Conservation (phyloP, 345 rosid species). For the sweet orange (Citrus sinensis) region DNA sequence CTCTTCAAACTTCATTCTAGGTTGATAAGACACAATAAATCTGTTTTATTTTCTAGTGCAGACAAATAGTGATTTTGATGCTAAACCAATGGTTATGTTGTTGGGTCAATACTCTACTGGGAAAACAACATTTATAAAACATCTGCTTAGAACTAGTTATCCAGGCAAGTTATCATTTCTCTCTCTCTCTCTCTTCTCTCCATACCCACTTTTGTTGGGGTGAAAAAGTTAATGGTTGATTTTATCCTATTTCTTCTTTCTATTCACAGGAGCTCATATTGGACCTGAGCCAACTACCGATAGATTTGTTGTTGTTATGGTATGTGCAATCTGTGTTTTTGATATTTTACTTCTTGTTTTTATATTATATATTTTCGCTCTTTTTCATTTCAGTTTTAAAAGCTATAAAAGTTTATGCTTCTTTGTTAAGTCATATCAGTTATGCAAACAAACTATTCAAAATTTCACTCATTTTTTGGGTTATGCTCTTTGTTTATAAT, state of each 20-base stretch:
- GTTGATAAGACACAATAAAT: background rate
- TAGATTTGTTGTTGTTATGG: slow-evolving; percentile 98
- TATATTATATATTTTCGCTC: background rate
- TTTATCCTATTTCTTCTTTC: background rate
- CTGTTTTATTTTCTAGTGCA: slow-evolving; percentile 26
- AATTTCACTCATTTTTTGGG: background rate
- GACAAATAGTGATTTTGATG: slow-evolving; percentile 92
- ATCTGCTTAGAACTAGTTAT: slow-evolving; percentile 74
- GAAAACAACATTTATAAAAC: slow-evolving; percentile 95
- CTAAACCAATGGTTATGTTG: slow-evolving; percentile 97
- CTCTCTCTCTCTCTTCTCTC: slow-evolving; percentile 1
- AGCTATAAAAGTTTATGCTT: background rate
- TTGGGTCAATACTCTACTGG: slow-evolving; percentile 99
- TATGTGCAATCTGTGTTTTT: slow-evolving; percentile 28
- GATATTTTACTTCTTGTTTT: background rate
- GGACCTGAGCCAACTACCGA: slow-evolving; percentile 99
- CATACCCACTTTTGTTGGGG: background rate
- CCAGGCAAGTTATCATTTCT: slow-evolving; percentile 51
- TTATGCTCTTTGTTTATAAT: background rate
- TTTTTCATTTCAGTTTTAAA: background rate
- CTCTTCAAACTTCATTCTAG: background rate
- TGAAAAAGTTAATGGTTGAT: background rate
- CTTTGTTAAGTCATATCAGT: background rate
- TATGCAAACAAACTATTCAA: background rate
- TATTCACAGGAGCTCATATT: slow-evolving; percentile 82